Evolutionary conservation across 108 stramenopile species (phyloP).

Genomic region (Discostella stelligeroides): DNA sequence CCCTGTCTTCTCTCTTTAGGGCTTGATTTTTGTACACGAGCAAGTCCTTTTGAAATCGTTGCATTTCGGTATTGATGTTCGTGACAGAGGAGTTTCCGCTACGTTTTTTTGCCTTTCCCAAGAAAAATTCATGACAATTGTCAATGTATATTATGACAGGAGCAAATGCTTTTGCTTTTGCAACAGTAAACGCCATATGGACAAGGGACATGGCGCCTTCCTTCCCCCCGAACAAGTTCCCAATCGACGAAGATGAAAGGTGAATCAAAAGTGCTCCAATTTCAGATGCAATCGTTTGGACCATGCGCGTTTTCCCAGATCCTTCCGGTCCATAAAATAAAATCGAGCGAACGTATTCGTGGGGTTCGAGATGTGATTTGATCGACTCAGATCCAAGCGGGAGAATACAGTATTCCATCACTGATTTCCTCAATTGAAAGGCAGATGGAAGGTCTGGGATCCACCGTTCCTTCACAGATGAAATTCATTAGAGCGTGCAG

Average conservation of each 20-base stretch:
- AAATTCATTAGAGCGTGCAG: not conserved
- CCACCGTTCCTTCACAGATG: slow-evolving; percentile 48
- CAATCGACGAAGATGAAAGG: slow-evolving; percentile 64
- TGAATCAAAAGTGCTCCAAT: slow-evolving; percentile 81
- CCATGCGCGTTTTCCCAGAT: slow-evolving; percentile 79
- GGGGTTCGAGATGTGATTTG: slow-evolving; percentile 34
- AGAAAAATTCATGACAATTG: slow-evolving; percentile 70
- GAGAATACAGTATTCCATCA: slow-evolving; percentile 78
- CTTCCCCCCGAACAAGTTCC: slow-evolving; percentile 61
- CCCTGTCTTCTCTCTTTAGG: slow-evolving; percentile 69
- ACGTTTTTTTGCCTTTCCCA: slow-evolving; percentile 58
- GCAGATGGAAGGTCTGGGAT: slow-evolving; percentile 71
- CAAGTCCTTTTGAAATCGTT: slow-evolving; percentile 77
- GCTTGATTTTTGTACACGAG: slow-evolving; percentile 79
- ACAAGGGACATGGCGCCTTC: slow-evolving; percentile 70
- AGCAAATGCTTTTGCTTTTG: slow-evolving; percentile 64
- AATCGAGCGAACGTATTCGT: slow-evolving; percentile 58
- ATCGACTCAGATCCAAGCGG: slow-evolving; percentile 58
- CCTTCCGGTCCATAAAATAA: slow-evolving; percentile 82
- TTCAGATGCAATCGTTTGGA: slow-evolving; percentile 80
- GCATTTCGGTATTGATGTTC: slow-evolving; percentile 40
- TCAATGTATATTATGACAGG: slow-evolving; percentile 87
- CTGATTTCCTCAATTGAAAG: slow-evolving; percentile 65
- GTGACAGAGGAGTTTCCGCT: not conserved
- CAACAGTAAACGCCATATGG: slow-evolving; percentile 85